A percentile compares a stretch with the other conserved stretches of the same genome.
These are phyloP conservation scores for Candida maltosa DNA, from an alignment of 805 yeast species.

Conservation along the genomic window DNA sequence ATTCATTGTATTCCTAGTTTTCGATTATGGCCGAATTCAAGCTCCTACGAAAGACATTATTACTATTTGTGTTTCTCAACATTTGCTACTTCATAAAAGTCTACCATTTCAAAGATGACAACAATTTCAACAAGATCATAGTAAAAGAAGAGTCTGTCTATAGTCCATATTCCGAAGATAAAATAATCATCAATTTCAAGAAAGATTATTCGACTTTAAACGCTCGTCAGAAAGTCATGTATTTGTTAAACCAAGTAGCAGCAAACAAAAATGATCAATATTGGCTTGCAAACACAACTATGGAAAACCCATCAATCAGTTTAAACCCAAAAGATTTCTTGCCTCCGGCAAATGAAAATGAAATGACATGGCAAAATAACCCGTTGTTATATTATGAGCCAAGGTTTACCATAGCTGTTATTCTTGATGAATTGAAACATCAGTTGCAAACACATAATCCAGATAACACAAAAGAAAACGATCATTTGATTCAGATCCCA, in stretches of 20 bases:
- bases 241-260: slow-evolving; percentile 17
- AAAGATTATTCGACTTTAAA: no score
- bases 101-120: no score
- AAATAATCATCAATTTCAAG: no score
- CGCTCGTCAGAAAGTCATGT: slow-evolving; percentile 15
- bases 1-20: no score
- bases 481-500: slow-evolving; percentile 18
- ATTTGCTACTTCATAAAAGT: no score
- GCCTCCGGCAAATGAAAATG: slow-evolving; percentile 5
- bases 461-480: slow-evolving; percentile 26
- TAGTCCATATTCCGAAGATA: no score
- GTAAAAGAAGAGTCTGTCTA: no score
- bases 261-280: slow-evolving; percentile 19
- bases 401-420: slow-evolving; percentile 49
- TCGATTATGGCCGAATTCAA: no score
- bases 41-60: no score
- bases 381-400: slow-evolving; percentile 46
- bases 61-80: no score
- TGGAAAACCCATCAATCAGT: slow-evolving; percentile 17
- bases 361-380: slow-evolving; percentile 15
- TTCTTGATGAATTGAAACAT: slow-evolving; percentile 37
- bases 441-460: slow-evolving; percentile 14
- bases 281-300: slow-evolving; percentile 27
- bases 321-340: slow-evolving; percentile 19
- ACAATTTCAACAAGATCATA: no score